phyloP scores from a whole-genome alignment of 331 rosid genomes.

The Malus hybrid region DNA sequence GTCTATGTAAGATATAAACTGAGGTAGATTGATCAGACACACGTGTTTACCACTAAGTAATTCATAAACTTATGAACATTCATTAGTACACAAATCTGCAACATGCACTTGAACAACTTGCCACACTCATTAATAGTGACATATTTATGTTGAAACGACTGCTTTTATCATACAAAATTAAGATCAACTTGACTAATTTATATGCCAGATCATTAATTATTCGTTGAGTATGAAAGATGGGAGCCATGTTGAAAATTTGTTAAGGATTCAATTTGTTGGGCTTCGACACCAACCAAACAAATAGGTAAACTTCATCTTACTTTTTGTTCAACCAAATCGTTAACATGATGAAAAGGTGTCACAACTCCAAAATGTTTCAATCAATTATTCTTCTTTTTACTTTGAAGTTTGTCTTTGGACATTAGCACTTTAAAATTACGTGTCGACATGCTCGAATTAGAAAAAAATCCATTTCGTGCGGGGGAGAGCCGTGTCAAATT shows the following conservation, averaged over 20 bases:
- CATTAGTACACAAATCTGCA: too few relatives aligned
- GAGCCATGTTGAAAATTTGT: not conserved
- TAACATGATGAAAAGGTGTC: not conserved
- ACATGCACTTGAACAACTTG: too few relatives aligned
- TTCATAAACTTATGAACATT: too few relatives aligned
- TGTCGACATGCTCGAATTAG: not conserved
- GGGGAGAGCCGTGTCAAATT: not conserved
- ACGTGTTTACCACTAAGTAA: not conserved
- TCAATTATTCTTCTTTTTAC: not conserved
- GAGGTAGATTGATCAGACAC: not conserved
- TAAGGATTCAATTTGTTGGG: not conserved
- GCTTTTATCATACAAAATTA: too few relatives aligned
- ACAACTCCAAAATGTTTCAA: not conserved
- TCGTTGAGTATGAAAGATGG: too few relatives aligned
- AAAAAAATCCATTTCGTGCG: not conserved
- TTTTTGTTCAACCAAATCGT: not conserved
- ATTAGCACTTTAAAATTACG: not conserved
- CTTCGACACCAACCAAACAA: not conserved
- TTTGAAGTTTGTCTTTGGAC: not conserved
- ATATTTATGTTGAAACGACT: too few relatives aligned
- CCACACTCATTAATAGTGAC: too few relatives aligned
- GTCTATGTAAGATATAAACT: too few relatives aligned
- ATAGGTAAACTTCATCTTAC: not conserved
- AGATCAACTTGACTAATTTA: rapidly evolving
- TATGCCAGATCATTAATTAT: too few relatives aligned